Conservation (phyloP, 805 yeast genomes). For the Zygotorulaspora florentina region DNA sequence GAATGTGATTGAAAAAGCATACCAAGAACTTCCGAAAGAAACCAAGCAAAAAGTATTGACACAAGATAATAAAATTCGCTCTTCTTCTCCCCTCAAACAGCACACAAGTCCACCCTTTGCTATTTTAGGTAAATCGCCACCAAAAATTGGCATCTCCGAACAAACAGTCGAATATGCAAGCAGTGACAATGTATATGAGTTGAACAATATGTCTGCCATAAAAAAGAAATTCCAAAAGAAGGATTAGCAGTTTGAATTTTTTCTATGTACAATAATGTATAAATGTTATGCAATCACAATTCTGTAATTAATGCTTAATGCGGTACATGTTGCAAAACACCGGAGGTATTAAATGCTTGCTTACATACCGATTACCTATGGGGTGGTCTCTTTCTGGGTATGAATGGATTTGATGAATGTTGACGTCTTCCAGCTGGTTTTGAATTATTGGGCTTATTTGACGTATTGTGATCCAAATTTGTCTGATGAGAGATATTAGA, state of each 20-base stretch:
- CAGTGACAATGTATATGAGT: constrained; percentile 4
- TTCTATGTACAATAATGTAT: background rate
- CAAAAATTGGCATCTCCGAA: constrained; percentile 26
- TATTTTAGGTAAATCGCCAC: constrained; percentile 27
- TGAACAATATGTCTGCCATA: constrained; percentile 1
- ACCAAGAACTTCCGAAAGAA: constrained; percentile 13
- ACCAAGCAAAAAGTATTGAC: background rate
- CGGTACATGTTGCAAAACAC: no score
- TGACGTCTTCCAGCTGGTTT: constrained; percentile 11
- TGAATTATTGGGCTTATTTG: background rate
- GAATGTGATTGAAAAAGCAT: constrained; percentile 22
- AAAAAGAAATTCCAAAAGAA: constrained; percentile 9
- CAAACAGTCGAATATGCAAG: constrained; percentile 7
- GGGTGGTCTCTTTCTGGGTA: constrained; percentile 23
- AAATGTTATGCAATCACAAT: no score
- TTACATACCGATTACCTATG: constrained; percentile 6
- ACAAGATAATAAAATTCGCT: background rate
- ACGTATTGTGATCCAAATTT: no score
- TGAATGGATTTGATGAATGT: constrained; percentile 21
- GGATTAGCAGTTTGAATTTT: background rate
- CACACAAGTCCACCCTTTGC: constrained; percentile 15
- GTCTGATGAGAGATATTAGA: background rate
- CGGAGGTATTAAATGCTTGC: background rate
- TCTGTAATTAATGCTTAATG: no score
- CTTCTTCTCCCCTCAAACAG: constrained; percentile 2